Conservation (phyloP, 352 stramenopile genomes). For the Globisporangium orthogonon region DNA sequence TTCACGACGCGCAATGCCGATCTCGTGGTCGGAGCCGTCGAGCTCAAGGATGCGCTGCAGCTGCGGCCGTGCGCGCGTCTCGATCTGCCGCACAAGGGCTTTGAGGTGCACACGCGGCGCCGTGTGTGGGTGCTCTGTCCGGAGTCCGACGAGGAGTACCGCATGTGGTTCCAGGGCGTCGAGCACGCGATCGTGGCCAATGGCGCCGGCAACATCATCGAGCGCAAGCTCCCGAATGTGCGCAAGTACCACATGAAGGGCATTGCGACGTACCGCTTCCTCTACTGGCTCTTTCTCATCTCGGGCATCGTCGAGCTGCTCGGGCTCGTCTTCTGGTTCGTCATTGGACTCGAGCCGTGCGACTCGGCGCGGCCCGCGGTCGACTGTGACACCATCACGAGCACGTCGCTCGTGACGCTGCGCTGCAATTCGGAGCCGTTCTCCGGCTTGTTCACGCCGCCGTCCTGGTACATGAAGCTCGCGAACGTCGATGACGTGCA, state of each 20-base stretch:
- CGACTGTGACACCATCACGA: constrained; percentile 50
- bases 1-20: constrained; percentile 82
- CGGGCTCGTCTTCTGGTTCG: constrained; percentile 75
- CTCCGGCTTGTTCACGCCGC: constrained; percentile 61
- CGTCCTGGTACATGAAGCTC: constrained; percentile 66
- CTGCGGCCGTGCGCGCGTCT: constrained; percentile 69
- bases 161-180: constrained; percentile 79
- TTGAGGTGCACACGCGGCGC: constrained; percentile 75
- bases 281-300: constrained; percentile 80
- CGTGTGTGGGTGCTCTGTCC: constrained; percentile 84
- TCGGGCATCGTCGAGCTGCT: constrained; percentile 63
- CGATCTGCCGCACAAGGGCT: constrained; percentile 75
- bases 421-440: constrained; percentile 39
- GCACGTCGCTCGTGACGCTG: constrained; percentile 55
- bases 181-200: constrained; percentile 68
- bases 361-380: constrained; percentile 42
- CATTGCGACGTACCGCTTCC: constrained; percentile 61
- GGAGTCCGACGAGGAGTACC: constrained; percentile 79
- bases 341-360: constrained; percentile 68
- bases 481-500: constrained; percentile 66
- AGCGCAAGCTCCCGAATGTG: constrained; percentile 83
- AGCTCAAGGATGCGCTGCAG: constrained; percentile 84
- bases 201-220: constrained; percentile 79
- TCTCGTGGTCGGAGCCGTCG: constrained; percentile 70
- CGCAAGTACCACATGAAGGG: constrained; percentile 89